Evolutionary conservation across 768 basidiomycete genomes (phyloP).

Genomic region (Amyloporia xantha): DNA sequence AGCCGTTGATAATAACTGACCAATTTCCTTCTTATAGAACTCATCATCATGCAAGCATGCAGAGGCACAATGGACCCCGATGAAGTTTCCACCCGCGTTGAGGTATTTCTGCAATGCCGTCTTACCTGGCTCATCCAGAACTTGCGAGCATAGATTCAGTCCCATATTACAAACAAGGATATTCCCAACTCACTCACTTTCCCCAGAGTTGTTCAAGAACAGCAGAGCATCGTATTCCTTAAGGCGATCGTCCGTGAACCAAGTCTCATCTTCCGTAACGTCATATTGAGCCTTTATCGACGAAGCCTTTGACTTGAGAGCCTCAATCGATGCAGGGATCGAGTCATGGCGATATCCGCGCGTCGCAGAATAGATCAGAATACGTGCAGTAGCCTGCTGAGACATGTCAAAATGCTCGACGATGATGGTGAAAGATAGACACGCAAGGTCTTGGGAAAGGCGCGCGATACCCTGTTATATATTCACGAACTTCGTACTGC

Average conservation of each 20-base stretch:
- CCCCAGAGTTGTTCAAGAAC: conserved; percentile 40
- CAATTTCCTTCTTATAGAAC: conserved; percentile 35
- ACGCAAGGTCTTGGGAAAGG: not conserved
- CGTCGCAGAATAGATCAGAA: conserved; percentile 33
- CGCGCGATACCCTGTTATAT: not conserved
- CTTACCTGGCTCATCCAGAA: conserved; percentile 35
- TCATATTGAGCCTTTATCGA: conserved; percentile 32
- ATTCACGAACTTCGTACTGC: not conserved
- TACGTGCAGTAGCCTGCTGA: conserved; percentile 9
- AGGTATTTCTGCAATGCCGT: conserved; percentile 37
- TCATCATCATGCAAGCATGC: conserved; percentile 35
- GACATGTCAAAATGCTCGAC: not conserved
- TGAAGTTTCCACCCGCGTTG: conserved; percentile 39
- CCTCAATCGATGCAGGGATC: conserved; percentile 41
- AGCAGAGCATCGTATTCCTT: conserved; percentile 36
- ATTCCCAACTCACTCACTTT: conserved; percentile 28
- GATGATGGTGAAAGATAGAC: not conserved
- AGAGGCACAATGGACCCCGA: conserved; percentile 40
- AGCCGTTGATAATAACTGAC: conserved; percentile 19
- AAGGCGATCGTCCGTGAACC: conserved; percentile 35
- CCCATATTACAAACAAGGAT: not conserved
- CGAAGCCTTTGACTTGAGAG: conserved; percentile 18
- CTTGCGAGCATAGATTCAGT: conserved; percentile 17
- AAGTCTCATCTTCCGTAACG: conserved; percentile 35
- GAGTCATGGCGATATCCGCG: conserved; percentile 43